These are phyloP conservation scores for Annulohypoxylon truncatum DNA, from an alignment of 2,329 filamentous ascomycete genomes.

Conservation along the genomic window DNA sequence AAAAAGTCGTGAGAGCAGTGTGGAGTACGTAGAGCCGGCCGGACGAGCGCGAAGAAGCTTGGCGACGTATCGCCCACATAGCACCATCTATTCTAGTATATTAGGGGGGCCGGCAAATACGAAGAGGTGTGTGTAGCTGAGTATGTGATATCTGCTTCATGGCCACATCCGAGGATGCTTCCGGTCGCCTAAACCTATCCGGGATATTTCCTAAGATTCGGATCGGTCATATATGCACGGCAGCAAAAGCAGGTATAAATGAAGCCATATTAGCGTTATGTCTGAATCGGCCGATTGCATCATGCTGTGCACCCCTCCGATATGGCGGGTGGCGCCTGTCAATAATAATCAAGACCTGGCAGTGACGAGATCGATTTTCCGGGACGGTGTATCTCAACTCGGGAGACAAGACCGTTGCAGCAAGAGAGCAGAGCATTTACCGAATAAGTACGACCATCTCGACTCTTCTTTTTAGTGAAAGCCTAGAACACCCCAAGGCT, in stretches of 20 bases:
- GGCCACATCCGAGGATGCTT: slow-evolving; percentile 39
- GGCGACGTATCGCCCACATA: slow-evolving; percentile 30
- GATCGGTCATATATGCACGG: slow-evolving; percentile 32
- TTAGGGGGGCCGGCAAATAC: slow-evolving; percentile 37
- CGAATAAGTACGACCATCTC: slow-evolving; percentile 28
- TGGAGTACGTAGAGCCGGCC: slow-evolving; percentile 21
- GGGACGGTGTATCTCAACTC: slow-evolving; percentile 30
- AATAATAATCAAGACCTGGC: slow-evolving; percentile 25
- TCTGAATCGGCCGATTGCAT: slow-evolving; percentile 47
- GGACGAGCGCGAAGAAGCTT: slow-evolving; percentile 28
- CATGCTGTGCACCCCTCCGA: slow-evolving; percentile 45
- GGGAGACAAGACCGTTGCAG: slow-evolving; percentile 32
- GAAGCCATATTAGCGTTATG: slow-evolving; percentile 37
- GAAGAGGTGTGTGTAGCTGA: slow-evolving; percentile 19
- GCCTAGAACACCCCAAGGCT: slow-evolving; percentile 43
- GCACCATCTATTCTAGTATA: slow-evolving; percentile 34
- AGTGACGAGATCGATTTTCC: slow-evolving; percentile 22
- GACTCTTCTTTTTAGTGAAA: slow-evolving; percentile 22
- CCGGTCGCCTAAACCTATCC: slow-evolving; percentile 37
- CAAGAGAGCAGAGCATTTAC: slow-evolving; percentile 25
- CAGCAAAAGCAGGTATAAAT: slow-evolving; percentile 35
- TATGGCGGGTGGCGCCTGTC: slow-evolving; percentile 41
- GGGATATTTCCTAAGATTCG: slow-evolving; percentile 32
- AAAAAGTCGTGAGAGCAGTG: slow-evolving; percentile 29
- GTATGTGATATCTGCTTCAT: slow-evolving; percentile 31